Conservation (phyloP, 352 stramenopile genomes). For the Phytopythium boreale region DNA sequence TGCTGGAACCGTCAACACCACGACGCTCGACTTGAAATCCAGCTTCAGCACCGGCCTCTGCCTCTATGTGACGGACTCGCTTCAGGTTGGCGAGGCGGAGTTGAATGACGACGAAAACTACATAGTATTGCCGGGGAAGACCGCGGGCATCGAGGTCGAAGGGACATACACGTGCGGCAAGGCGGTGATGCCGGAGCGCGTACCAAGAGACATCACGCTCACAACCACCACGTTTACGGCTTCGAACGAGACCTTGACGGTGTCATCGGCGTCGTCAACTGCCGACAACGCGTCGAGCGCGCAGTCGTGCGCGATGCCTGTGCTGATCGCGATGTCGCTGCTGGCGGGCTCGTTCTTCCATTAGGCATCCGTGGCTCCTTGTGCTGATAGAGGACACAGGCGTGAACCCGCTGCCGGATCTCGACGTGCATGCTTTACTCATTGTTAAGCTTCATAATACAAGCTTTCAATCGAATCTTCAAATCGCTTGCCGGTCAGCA, state of each 20-base stretch:
- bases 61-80: not conserved
- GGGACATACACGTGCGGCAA: not conserved
- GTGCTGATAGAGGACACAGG: not conserved
- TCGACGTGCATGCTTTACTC: too few species aligned
- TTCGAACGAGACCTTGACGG: not conserved
- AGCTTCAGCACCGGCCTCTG: not conserved
- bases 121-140: not conserved
- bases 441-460: too few species aligned
- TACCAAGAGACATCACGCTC: not conserved
- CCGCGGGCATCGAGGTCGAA: not conserved
- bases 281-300: too few species aligned
- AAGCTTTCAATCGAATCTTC: too few species aligned
- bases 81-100: not conserved
- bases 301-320: not conserved
- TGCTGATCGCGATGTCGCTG: not conserved
- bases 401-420: not conserved
- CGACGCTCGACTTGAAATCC: not conserved
- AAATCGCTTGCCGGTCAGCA: too few species aligned
- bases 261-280: not conserved
- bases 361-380: not conserved
- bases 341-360: not conserved
- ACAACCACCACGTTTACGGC: not conserved
- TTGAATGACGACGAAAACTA: not conserved
- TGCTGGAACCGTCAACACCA: too few species aligned
- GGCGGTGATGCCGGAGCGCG: not conserved